A percentile compares a stretch with the other conserved stretches of the same genome.
Conservation (phyloP, 768 basidiomycete species). For the Trametes maxima region DNA sequence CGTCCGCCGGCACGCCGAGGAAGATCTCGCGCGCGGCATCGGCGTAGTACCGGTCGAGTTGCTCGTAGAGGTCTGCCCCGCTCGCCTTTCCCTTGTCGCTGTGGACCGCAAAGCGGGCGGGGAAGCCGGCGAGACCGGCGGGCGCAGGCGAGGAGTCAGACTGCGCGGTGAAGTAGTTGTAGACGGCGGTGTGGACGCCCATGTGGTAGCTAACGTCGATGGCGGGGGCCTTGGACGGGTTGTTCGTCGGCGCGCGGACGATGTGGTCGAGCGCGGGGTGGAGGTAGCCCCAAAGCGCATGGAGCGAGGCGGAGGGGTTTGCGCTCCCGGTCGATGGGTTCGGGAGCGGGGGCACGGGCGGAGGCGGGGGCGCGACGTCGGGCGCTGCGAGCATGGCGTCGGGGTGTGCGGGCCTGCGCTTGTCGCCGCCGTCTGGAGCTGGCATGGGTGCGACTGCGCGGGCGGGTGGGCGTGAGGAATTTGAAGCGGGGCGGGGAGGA, state of each 20-base stretch:
- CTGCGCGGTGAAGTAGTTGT: conserved; percentile 65
- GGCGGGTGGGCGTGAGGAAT: neutral
- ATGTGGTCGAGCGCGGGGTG: conserved; percentile 78
- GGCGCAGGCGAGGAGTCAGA: conserved; percentile 44
- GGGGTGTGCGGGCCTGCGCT: neutral
- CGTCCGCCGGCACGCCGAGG: conserved; percentile 66
- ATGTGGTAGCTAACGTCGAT: conserved; percentile 75
- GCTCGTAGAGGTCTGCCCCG: conserved; percentile 72
- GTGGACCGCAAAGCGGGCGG: conserved; percentile 18
- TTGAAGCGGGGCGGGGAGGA: neutral
- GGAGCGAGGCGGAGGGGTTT: conserved; percentile 72
- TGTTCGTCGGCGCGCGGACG: conserved; percentile 66
- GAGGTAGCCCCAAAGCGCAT: conserved; percentile 74
- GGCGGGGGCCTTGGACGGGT: conserved; percentile 61
- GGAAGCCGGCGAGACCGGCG: conserved; percentile 20
- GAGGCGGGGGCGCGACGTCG: conserved; percentile 4
- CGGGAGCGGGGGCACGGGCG: conserved; percentile 29
- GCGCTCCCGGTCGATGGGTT: conserved; percentile 48
- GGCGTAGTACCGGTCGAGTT: conserved; percentile 71
- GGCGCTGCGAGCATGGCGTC: conserved; percentile 5
- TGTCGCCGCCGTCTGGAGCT: conserved; percentile 6
- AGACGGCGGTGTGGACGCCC: conserved; percentile 80
- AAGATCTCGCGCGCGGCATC: conserved; percentile 62
- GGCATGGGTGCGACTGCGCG: conserved; percentile 8
- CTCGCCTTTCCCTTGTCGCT: conserved; percentile 41